These are phyloP conservation scores for Emydomyces testavorans DNA, from an alignment of 2,329 filamentous ascomycete genomes.

Conservation along the genomic window DNA sequence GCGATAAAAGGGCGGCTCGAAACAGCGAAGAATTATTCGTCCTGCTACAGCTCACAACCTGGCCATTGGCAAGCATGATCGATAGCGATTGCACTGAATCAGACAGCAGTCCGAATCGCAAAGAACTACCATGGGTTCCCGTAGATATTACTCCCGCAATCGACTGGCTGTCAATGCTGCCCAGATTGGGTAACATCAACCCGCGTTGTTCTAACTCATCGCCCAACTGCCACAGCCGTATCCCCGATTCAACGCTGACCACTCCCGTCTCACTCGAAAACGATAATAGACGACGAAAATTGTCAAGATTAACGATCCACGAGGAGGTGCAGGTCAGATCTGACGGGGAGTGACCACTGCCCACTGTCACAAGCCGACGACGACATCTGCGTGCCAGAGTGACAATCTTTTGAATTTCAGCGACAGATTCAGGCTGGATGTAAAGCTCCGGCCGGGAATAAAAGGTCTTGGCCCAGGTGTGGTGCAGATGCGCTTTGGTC, in stretches of 20 bases:
- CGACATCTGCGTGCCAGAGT: slow-evolving; percentile 69
- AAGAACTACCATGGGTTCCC: slow-evolving; percentile 81
- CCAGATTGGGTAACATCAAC: slow-evolving; percentile 79
- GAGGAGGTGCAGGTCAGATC: slow-evolving; percentile 84
- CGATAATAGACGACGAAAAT: slow-evolving; percentile 59
- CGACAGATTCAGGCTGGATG: slow-evolving; percentile 66
- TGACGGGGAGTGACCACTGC: slow-evolving; percentile 83
- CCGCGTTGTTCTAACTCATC: slow-evolving; percentile 61
- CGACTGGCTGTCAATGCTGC: slow-evolving; percentile 90
- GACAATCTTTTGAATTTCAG: slow-evolving; percentile 74
- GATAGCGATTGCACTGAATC: slow-evolving; percentile 63
- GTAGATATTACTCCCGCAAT: slow-evolving; percentile 87
- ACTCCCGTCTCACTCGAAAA: slow-evolving; percentile 55
- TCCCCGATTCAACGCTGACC: slow-evolving; percentile 76
- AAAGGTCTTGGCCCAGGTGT: slow-evolving; percentile 92
- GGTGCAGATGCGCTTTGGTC: slow-evolving; percentile 59
- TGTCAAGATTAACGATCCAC: slow-evolving; percentile 90
- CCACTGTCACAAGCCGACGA: slow-evolving; percentile 72
- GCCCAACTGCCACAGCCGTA: slow-evolving; percentile 65
- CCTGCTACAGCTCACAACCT: slow-evolving; percentile 56
- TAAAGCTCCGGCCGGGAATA: slow-evolving; percentile 82
- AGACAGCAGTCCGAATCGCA: slow-evolving; percentile 72
- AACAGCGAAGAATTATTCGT: slow-evolving; percentile 67
- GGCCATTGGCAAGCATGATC: slow-evolving; percentile 72
- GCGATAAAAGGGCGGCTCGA: slow-evolving; percentile 71